These are phyloP conservation scores for Boletus bicolor DNA, from an alignment of 768 basidiomycete genomes.

Conservation along the genomic window DNA sequence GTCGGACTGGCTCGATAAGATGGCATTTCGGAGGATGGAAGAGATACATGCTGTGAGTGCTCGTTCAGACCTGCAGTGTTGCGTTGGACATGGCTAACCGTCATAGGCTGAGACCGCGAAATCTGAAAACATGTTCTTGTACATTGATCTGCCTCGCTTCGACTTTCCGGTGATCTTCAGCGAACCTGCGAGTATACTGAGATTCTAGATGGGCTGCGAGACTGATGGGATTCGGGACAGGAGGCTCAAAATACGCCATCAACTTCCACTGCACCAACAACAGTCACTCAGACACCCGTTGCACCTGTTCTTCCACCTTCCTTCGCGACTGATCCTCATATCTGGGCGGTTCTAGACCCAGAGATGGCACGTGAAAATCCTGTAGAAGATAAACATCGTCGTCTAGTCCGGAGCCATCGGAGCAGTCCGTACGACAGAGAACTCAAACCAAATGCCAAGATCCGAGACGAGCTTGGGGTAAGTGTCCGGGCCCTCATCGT, in stretches of 20 bases:
- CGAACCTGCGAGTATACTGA: slow-evolving; percentile 61
- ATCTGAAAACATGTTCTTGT: slow-evolving; percentile 92
- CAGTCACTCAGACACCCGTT: slow-evolving; percentile 40
- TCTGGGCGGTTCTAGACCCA: slow-evolving; percentile 91
- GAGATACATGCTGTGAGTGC: slow-evolving; percentile 81
- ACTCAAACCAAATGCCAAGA: slow-evolving; percentile 94
- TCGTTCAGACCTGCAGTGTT: not conserved
- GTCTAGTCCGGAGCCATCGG: slow-evolving; percentile 90
- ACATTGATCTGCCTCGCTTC: slow-evolving; percentile 93
- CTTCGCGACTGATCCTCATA: slow-evolving; percentile 60
- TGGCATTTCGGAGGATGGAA: slow-evolving; percentile 93
- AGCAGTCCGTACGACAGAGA: slow-evolving; percentile 94
- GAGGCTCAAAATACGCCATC: slow-evolving; percentile 41
- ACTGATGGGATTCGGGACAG: slow-evolving; percentile 24
- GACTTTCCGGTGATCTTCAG: slow-evolving; percentile 97
- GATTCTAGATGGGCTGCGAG: not conserved
- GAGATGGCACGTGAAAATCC: slow-evolving; percentile 92
- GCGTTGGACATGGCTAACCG: not conserved
- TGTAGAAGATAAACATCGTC: slow-evolving; percentile 94
- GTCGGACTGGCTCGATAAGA: slow-evolving; percentile 92
- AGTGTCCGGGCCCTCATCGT: slow-evolving; percentile 22
- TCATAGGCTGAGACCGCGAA: slow-evolving; percentile 85
- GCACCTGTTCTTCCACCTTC: slow-evolving; percentile 42
- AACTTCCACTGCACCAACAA: slow-evolving; percentile 40
- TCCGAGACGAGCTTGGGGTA: slow-evolving; percentile 89